Base-by-base conservation (phyloP, 768 basidiomycete species). In the Mrakia gelida region DNA sequence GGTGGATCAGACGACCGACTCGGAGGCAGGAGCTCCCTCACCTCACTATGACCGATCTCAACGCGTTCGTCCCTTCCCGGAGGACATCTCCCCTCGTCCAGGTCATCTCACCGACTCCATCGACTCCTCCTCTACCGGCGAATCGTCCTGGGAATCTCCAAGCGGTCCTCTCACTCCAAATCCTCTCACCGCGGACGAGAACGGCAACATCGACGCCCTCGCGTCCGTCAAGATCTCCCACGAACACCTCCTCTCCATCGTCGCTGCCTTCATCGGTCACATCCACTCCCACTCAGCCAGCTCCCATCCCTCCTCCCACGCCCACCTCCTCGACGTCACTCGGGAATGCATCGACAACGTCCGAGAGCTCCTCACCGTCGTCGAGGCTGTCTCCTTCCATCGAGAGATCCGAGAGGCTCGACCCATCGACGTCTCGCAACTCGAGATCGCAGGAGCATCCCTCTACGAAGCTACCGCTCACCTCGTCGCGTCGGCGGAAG, bases 181-280 rank as follows among this genome's bases (percentile, higher is more conserved):
- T 28, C 45, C 52, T 15, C 71, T 73, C 52, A 28, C 30, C 13
- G 21, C 56, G 2, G 72, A 73, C 26, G 72, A 28, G 26, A 54
- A 73, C 52, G 54, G 72, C 34, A 28, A 38, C 52, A 73, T 73
- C 34, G 72, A 73, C 26, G 72, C 52, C 0, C 49, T 59, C 52
- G 34, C 72, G 5, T 73, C 72, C 10, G 87, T 97, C 65, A 89
- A 91, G n/a, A 85, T 87, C 79, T 92, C 92, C 21, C 94, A 97
- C 83, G 95, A 97, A 82, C 89, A 91, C 71, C 92, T 95, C 81
- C 87, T 98, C 16, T 96, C 94, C 7, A 92, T 94, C 28, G 94
- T 97, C 82, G 95, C 97, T 30, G 96, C 95, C 9, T 95, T 99
- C 84, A 97, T 99, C 81, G 96, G 95, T 0, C 95, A 98, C 83